A percentile compares a stretch with the other conserved stretches of the same genome.
Evolutionary conservation across 495 filamentous ascomycete genomes (phyloP).

Genomic region (Lichenothelia convexa): DNA sequence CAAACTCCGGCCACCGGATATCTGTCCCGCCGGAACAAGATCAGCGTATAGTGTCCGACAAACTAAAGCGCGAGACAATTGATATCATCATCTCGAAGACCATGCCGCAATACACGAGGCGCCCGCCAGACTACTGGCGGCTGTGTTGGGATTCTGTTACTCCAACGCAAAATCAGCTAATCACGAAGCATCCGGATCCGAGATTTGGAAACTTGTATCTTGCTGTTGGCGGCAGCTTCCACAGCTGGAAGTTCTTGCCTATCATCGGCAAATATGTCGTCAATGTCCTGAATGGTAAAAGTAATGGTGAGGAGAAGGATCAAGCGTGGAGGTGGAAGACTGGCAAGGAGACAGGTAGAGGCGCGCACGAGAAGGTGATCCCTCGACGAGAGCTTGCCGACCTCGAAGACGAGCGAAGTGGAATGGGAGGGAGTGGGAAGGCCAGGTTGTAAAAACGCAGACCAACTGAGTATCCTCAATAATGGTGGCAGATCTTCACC

Average conservation of each 20-base stretch:
- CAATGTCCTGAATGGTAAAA: conserved; percentile 5
- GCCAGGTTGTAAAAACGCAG: not conserved
- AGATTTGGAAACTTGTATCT: conserved; percentile 18
- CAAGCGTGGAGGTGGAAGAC: conserved; percentile 20
- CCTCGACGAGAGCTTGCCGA: conserved; percentile 9
- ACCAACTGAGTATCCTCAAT: no score
- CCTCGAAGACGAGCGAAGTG: conserved; percentile 7
- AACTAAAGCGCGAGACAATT: conserved; percentile 12
- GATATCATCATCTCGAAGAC: conserved; percentile 6
- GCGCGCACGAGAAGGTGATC: conserved; percentile 12
- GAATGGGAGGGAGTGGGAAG: not conserved
- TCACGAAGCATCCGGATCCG: conserved; percentile 14
- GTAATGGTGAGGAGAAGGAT: conserved; percentile 19
- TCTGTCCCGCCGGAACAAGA: conserved; percentile 15
- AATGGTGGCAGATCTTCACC: no score
- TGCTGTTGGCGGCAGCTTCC: conserved; percentile 16
- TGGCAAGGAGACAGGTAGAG: conserved; percentile 5
- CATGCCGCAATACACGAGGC: conserved; percentile 8
- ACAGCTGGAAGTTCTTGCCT: conserved; percentile 20
- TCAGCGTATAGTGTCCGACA: conserved; percentile 10
- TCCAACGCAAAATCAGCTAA: conserved; percentile 13
- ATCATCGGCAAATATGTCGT: conserved; percentile 11
- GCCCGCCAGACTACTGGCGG: conserved; percentile 17
- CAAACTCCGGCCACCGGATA: conserved; percentile 15
- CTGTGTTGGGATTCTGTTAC: conserved; percentile 17